Conservation (phyloP, 208 protist species). For the Lotmaria passim region DNA sequence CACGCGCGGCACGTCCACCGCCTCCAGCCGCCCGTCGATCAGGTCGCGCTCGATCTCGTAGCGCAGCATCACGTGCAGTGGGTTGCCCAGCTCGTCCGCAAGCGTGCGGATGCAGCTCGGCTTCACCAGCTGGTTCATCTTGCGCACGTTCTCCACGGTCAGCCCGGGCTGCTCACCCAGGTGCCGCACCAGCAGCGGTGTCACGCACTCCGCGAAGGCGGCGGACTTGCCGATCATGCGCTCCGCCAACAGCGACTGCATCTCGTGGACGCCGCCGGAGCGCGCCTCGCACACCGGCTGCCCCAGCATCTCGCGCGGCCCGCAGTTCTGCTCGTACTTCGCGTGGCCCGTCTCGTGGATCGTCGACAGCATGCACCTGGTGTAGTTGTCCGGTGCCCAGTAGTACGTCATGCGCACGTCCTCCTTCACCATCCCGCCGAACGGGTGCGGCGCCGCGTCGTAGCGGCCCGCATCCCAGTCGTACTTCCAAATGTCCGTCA, state of each 20-base stretch:
- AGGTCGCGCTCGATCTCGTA: conserved; percentile 85
- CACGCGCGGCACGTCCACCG: conserved; percentile 66
- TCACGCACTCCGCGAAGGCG: conserved; percentile 57
- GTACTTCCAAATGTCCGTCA: conserved; percentile 63
- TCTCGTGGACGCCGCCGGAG: conserved; percentile 34
- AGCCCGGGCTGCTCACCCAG: conserved; percentile 56
- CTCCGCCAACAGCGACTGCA: conserved; percentile 29
- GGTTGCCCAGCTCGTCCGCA: conserved; percentile 87
- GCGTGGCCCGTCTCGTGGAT: conserved; percentile 57
- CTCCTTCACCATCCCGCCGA: conserved; percentile 63
- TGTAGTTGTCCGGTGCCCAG: conserved; percentile 54
- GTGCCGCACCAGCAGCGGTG: conserved; percentile 44
- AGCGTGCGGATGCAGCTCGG: conserved; percentile 73
- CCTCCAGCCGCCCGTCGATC: conserved; percentile 67
- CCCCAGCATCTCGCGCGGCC: conserved; percentile 39
- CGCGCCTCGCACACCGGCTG: conserved; percentile 65
- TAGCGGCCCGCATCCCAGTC: conserved; percentile 74
- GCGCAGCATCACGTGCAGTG: conserved; percentile 83
- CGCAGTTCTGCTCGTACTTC: conserved; percentile 37
- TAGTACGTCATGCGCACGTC: conserved; percentile 80
- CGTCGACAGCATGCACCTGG: conserved; percentile 8
- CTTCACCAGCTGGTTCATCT: too few species aligned
- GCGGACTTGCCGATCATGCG: conserved; percentile 58
- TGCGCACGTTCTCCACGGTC: conserved; percentile 20
- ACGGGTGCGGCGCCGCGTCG: conserved; percentile 76